Evolutionary conservation across 257 asterid genomes (phyloP).

Genomic region (Buddleja alternifolia): DNA sequence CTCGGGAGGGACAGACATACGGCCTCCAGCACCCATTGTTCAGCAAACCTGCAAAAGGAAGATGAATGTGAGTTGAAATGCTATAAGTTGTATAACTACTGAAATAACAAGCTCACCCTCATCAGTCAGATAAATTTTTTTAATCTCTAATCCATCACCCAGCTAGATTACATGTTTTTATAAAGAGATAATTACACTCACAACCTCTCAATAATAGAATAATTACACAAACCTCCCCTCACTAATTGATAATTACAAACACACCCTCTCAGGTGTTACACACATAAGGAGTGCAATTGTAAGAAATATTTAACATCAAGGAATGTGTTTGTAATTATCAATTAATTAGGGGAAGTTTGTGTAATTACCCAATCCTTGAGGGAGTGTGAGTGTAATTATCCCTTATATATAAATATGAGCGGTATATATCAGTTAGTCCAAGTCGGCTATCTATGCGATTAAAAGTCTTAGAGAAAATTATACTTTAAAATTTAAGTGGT

Average conservation of each 20-base stretch:
- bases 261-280: too few relatives aligned
- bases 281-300: too few relatives aligned
- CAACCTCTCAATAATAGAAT: too few relatives aligned
- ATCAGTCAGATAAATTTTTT: neutral
- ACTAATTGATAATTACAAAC: too few relatives aligned
- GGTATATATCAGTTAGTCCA: neutral
- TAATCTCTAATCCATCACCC: neutral
- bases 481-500: neutral
- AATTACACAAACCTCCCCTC: too few relatives aligned
- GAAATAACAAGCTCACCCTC: neutral
- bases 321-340: too few relatives aligned
- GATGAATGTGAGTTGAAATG: neutral
- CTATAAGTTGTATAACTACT: neutral
- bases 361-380: too few relatives aligned
- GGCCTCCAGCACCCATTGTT: slow-evolving; percentile 89
- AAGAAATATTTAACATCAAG: too few relatives aligned
- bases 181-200: too few relatives aligned
- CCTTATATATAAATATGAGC: neutral
- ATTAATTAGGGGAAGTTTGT: too few relatives aligned
- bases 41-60: slow-evolving; percentile 44
- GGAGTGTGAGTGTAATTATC: too few relatives aligned
- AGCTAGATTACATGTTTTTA: neutral
- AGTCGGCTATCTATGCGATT: neutral
- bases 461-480: neutral
- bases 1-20: slow-evolving; percentile 62